Evolutionary conservation across 2,329 filamentous ascomycete genomes (phyloP).

Genomic region (Clarireedia paspali): DNA sequence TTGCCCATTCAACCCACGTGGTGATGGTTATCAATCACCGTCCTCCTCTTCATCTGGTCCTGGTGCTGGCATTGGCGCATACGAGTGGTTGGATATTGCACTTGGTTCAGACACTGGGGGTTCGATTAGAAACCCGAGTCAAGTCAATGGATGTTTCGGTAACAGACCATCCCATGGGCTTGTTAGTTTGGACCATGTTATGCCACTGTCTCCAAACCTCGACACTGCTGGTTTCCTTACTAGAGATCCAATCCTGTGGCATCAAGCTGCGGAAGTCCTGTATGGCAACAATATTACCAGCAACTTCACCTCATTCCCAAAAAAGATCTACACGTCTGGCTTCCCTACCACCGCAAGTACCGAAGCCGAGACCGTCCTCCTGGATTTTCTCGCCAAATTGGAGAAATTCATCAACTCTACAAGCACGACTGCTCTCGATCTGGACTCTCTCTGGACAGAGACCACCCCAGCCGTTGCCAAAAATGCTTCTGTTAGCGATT

Average conservation of each 20-base stretch:
- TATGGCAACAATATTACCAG: conserved; percentile 40
- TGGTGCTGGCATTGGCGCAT: conserved; percentile 37
- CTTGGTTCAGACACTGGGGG: conserved; percentile 43
- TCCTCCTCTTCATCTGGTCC: conserved; percentile 40
- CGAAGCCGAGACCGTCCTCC: conserved; percentile 32
- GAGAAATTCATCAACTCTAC: conserved; percentile 34
- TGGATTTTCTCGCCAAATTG: conserved; percentile 37
- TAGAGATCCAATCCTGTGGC: conserved; percentile 37
- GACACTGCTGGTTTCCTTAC: conserved; percentile 41
- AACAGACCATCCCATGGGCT: conserved; percentile 40
- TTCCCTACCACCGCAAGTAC: conserved; percentile 34
- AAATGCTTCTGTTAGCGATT: conserved; percentile 27
- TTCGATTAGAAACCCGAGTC: conserved; percentile 39
- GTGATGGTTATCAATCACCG: conserved; percentile 41
- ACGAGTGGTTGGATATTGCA: conserved; percentile 42
- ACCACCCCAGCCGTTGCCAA: conserved; percentile 25
- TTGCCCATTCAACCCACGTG: conserved; percentile 35
- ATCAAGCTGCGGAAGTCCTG: conserved; percentile 35
- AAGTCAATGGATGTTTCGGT: conserved; percentile 42
- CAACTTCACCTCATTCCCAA: conserved; percentile 33
- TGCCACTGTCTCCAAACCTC: conserved; percentile 39
- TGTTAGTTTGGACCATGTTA: conserved; percentile 38
- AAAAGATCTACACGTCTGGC: conserved; percentile 33
- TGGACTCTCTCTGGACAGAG: conserved; percentile 14
- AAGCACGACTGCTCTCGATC: conserved; percentile 23